These are phyloP conservation scores for Pterocarpus santalinus DNA, from an alignment of 306 rosid species.

Conservation along the genomic window DNA sequence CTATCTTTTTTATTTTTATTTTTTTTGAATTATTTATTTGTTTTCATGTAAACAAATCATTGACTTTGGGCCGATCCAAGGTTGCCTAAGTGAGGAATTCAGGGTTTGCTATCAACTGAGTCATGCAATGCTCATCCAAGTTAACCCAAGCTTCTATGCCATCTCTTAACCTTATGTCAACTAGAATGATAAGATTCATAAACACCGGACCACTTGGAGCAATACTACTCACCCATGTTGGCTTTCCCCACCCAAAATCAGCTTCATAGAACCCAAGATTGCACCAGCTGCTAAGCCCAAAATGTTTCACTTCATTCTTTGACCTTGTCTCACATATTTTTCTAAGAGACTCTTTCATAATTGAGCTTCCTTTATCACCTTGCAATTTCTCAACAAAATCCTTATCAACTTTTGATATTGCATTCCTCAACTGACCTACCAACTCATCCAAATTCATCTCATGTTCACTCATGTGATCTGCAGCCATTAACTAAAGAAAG, in stretches of 20 bases:
- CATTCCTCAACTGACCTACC: constrained; percentile 38
- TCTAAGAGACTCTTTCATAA: not conserved
- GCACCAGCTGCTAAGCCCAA: constrained; percentile 49
- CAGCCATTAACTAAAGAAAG: constrained; percentile 44
- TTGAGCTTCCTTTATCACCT: constrained; percentile 23
- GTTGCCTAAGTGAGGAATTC: constrained; percentile 38
- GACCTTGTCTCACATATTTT: not conserved
- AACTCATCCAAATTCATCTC: constrained; percentile 10
- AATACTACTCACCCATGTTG: constrained; percentile 46
- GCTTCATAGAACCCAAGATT: constrained; percentile 43
- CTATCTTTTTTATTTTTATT: not conserved
- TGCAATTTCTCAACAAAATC: constrained; percentile 18
- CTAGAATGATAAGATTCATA: constrained; percentile 37
- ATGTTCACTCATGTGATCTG: not conserved
- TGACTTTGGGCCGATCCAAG: constrained; percentile 29
- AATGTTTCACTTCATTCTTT: constrained; percentile 26
- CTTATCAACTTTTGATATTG: constrained; percentile 7
- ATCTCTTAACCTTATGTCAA: constrained; percentile 32
- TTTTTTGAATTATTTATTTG: not conserved
- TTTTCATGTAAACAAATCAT: not conserved
- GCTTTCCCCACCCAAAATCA: constrained; percentile 61
- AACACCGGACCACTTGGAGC: constrained; percentile 9
- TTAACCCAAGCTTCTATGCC: constrained; percentile 55
- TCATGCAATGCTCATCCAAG: constrained; percentile 37
- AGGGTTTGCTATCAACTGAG: constrained; percentile 2